phyloP scores from a whole-genome alignment of 148 eudicot genomes.

The Amaranthus palmeri region DNA sequence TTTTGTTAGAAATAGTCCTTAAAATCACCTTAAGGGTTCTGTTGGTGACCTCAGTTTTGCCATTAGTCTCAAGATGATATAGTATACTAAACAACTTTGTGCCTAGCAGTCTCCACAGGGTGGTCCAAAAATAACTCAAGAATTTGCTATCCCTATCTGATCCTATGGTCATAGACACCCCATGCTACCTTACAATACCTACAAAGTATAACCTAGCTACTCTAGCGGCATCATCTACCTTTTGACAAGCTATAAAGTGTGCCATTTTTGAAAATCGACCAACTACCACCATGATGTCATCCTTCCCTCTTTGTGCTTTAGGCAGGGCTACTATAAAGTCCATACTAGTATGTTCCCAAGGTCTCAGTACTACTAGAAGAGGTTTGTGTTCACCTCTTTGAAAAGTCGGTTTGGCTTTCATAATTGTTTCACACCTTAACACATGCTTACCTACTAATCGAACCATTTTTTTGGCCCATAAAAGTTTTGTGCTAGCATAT shows the following conservation, averaged over 20 bases:
- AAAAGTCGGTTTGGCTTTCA: background rate
- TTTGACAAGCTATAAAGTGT: background rate
- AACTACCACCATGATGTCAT: too few species aligned
- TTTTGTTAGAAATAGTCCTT: background rate
- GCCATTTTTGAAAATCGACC: background rate
- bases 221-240: background rate
- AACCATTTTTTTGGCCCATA: background rate
- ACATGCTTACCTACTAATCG: background rate
- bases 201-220: background rate
- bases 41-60: conserved; percentile 7
- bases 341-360: background rate
- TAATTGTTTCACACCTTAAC: background rate
- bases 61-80: conserved; percentile 14
- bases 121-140: background rate
- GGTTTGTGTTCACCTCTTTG: background rate
- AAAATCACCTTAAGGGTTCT: conserved; percentile 1
- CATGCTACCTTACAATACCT: background rate
- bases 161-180: background rate
- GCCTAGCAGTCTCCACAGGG: background rate
- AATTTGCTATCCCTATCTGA: background rate
- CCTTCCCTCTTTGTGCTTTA: background rate
- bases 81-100: conserved; percentile 5
- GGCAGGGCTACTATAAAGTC: background rate
- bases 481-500: background rate
- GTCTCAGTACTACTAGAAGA: background rate